Conservation (phyloP, 192 early-diverging fungal genomes). For the Backusella circina region DNA sequence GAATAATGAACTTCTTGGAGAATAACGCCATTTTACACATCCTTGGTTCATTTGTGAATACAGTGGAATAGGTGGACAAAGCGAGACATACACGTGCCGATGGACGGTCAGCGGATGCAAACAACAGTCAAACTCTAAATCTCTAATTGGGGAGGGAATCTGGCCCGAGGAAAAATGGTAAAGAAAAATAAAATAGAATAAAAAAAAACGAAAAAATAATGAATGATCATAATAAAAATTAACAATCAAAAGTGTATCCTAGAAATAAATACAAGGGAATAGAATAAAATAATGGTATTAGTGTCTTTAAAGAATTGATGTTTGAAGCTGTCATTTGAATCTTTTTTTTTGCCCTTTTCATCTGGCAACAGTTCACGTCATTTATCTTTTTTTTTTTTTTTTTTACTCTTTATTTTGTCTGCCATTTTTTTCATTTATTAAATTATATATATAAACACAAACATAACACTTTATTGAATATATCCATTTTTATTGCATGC, state of each 20-base stretch:
- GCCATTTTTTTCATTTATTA: not conserved
- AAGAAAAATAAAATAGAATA: not conserved
- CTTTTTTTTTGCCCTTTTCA: not conserved
- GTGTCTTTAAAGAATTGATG: not conserved
- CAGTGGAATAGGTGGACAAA: constrained; percentile 5
- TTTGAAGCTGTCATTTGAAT: not conserved
- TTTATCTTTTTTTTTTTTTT: not conserved
- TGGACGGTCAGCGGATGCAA: not conserved
- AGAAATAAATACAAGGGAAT: not conserved
- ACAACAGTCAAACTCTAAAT: not conserved
- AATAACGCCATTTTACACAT: not conserved
- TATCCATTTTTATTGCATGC: constrained; percentile 1
- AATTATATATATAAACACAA: not conserved
- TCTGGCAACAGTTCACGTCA: not conserved
- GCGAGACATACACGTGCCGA: not conserved
- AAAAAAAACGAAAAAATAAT: not conserved
- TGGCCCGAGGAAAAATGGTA: not conserved
- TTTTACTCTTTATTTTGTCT: not conserved
- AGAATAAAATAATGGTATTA: not conserved
- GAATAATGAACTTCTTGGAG: not conserved
- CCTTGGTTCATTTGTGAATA: not conserved
- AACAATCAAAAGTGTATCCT: too few relatives aligned
- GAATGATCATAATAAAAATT: too few relatives aligned
- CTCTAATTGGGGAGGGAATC: not conserved
- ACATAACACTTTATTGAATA: not conserved